Percentiles rank a stretch among this genome's conserved stretches.
phyloP scores from a whole-genome alignment of 768 basidiomycete genomes.

The Macrolepiota dolichaula region DNA sequence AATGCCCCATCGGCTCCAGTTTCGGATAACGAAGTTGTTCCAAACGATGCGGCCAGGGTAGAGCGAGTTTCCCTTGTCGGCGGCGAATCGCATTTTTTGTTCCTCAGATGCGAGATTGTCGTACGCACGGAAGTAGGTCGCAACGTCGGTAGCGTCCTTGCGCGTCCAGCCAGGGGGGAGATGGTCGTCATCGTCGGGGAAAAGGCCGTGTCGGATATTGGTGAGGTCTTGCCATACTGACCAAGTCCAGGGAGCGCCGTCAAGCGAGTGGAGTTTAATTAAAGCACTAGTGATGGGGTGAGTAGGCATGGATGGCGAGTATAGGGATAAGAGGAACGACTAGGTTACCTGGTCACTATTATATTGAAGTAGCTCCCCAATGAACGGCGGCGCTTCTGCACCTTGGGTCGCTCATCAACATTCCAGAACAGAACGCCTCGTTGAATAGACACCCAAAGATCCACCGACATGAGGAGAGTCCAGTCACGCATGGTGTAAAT shows the following conservation, averaged over 20 bases:
- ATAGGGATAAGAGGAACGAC: background rate
- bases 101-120: background rate
- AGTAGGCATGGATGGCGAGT: background rate
- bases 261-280: conserved; percentile 11
- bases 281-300: conserved; percentile 13
- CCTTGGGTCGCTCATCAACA: too few relatives aligned
- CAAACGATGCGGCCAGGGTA: conserved; percentile 16
- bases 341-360: background rate
- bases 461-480: too few relatives aligned
- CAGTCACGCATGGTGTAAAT: too few relatives aligned
- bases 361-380: too few relatives aligned
- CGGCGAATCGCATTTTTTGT: background rate
- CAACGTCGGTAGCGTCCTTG: conserved; percentile 7
- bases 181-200: conserved; percentile 15
- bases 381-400: too few relatives aligned
- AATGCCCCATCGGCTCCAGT: conserved; percentile 15
- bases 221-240: conserved; percentile 20
- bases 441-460: too few relatives aligned
- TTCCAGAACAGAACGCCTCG: too few relatives aligned
- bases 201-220: conserved; percentile 19
- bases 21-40: conserved; percentile 9
- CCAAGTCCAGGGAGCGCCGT: conserved; percentile 16
- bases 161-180: conserved; percentile 17
- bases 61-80: background rate
- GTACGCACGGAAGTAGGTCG: conserved; percentile 17